Base-by-base conservation (phyloP, 495 filamentous ascomycete genomes). In the Chaetomium fimeti region DNA sequence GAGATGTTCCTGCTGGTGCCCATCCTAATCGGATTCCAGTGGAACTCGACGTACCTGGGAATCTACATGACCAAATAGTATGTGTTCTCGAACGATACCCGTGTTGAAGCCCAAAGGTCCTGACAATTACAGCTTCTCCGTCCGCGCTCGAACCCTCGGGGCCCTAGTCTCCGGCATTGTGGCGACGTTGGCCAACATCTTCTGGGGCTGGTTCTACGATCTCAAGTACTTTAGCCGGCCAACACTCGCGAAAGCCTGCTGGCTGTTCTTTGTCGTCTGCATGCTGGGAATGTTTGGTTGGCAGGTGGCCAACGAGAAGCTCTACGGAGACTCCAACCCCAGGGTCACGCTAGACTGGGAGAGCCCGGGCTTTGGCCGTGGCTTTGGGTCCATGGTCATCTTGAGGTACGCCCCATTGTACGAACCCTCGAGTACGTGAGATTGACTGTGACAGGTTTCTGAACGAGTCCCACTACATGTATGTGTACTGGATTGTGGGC, bases 41-140 rank as follows among this genome's bases (percentile, higher is more conserved):
- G 83, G 77, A 83, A 84, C 57, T 62, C 69, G 7, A 83, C 83
- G 4, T 86, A 87, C 51, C 73, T 82, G 38, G 79, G 81, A n/a
- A 86, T 84, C 64, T 86, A 85, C 70, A 75, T 85, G 66, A 81
- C 83, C 20, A 82, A 82, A 57, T 86, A 87, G 57, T 59, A 48
- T 16, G 57, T 59, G 2, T 28, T 15, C 2, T 29, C 3, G 45
- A 49, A 6, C 0, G 2, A 24, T 9, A 24, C 18, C 20, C 8
- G 4, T 24, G 3, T 20, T 5, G 20, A 20, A 27, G 27, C 28
- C 12, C n/a, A 15, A n/a, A n/a, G 16, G 13, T 8, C 15, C 24
- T 24, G 15, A 25, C 36, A 32, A 18, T 3, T 11, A 0, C 15
- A 59, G 57, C 67, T 86, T 87, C 70, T 82, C 81, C 1, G 83